phyloP scores from a whole-genome alignment of 805 yeast genomes.

The Maudiozyma pseudohumilis region DNA sequence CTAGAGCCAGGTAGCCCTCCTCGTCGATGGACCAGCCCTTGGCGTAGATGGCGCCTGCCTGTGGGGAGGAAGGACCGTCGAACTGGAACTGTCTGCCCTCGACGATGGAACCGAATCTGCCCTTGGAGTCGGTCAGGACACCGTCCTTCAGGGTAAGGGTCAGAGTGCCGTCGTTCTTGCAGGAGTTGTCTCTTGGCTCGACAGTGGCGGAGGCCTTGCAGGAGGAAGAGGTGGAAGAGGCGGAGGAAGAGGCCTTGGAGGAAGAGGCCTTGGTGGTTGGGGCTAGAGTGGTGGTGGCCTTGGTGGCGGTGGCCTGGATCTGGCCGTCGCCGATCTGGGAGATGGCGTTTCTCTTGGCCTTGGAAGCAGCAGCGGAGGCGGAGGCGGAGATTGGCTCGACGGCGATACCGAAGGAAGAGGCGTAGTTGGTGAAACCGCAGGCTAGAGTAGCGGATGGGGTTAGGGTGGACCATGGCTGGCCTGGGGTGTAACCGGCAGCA shows the following conservation, averaged over 20 bases:
- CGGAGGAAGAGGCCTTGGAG: constrained; percentile 13
- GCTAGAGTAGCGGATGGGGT: constrained; percentile 50
- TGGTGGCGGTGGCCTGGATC: constrained; percentile 33
- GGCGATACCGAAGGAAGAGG: constrained; percentile 57
- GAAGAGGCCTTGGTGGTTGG: constrained; percentile 28
- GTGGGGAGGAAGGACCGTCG: constrained; percentile 74
- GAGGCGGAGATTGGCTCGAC: constrained; percentile 40
- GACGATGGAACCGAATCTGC: constrained; percentile 63
- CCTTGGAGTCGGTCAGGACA: constrained; percentile 43
- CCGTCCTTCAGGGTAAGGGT: constrained; percentile 41
- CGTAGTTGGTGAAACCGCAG: constrained; percentile 48
- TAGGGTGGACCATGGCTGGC: constrained; percentile 59
- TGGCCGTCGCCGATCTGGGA: constrained; percentile 40
- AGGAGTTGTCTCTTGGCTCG: constrained; percentile 19
- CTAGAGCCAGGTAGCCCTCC: constrained; percentile 51
- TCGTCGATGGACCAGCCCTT: constrained; percentile 50
- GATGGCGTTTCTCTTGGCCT: constrained; percentile 32
- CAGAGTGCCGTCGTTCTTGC: constrained; percentile 33
- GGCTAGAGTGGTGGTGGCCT: constrained; percentile 23
- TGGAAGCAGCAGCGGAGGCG: constrained; percentile 30
- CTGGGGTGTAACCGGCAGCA: constrained; percentile 38
- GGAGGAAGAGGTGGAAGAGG: constrained; percentile 6
- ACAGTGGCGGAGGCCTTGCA: constrained; percentile 25
- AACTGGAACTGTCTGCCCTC: constrained; percentile 70
- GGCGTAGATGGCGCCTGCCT: constrained; percentile 57